These are phyloP conservation scores for Eimeria praecox DNA, from an alignment of 169 alveolate genomes.

Conservation along the genomic window DNA sequence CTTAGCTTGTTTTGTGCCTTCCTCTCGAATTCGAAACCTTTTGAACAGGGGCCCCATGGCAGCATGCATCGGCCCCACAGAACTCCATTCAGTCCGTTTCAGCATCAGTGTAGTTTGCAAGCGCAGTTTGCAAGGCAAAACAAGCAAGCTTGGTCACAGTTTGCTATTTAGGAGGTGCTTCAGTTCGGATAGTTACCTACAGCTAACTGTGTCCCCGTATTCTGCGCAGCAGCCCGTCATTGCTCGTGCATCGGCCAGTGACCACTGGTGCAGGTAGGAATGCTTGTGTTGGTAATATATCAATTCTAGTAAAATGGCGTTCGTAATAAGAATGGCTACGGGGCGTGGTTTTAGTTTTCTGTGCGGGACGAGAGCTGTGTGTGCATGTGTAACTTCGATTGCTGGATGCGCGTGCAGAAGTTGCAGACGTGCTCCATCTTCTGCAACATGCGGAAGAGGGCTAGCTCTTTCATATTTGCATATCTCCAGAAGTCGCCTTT, in stretches of 20 bases:
- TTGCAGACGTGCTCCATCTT: not conserved
- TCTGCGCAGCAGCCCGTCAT: not conserved
- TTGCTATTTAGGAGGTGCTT: not conserved
- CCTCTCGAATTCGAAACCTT: not conserved
- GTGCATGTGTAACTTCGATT: not conserved
- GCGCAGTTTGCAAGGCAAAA: too few species aligned
- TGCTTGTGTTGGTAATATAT: not conserved
- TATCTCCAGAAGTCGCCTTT: not conserved
- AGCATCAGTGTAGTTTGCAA: not conserved
- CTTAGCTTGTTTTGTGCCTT: not conserved
- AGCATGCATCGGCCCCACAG: slow-evolving; percentile 55
- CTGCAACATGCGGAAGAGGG: not conserved
- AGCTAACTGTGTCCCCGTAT: not conserved
- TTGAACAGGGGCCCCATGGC: not conserved
- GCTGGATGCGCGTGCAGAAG: not conserved
- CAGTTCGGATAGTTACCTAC: not conserved
- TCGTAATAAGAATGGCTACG: not conserved
- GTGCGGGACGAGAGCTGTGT: not conserved
- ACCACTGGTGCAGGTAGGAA: not conserved
- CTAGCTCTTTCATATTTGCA: not conserved
- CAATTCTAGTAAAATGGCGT: not conserved
- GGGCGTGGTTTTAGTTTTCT: not conserved
- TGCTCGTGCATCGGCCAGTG: not conserved
- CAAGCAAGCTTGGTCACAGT: too few species aligned
- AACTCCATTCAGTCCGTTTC: not conserved